Evolutionary conservation across 2,329 filamentous ascomycete species (phyloP).

Genomic region (Cercospora nicotianae): DNA sequence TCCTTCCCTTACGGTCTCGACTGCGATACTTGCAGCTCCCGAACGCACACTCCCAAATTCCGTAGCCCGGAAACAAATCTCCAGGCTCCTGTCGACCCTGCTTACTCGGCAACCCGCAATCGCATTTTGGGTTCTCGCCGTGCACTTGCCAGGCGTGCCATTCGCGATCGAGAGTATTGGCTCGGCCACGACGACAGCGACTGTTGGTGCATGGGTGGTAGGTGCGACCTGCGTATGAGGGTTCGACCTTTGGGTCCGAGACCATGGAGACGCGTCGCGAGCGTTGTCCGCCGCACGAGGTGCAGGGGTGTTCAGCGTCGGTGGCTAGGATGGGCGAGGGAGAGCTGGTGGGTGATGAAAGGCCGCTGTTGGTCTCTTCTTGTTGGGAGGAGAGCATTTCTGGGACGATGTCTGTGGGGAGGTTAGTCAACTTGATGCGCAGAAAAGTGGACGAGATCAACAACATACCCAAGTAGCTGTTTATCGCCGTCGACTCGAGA

Average conservation of each 20-base stretch:
- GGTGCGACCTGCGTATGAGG: constrained; percentile 14
- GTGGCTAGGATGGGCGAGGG: constrained; percentile 5
- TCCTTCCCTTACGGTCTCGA: constrained; percentile 25
- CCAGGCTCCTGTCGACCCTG: not conserved
- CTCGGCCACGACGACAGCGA: constrained; percentile 19
- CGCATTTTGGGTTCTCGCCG: constrained; percentile 24
- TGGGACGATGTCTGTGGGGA: constrained; percentile 17
- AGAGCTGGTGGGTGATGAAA: constrained; percentile 4
- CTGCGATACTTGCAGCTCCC: constrained; percentile 25
- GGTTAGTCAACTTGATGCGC: not conserved
- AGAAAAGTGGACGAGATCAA: not conserved
- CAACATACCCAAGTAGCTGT: constrained; percentile 10
- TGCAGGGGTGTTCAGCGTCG: constrained; percentile 24
- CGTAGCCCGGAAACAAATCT: constrained; percentile 23
- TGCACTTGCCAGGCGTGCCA: constrained; percentile 24
- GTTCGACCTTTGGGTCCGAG: constrained; percentile 14
- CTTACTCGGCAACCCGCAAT: constrained; percentile 25
- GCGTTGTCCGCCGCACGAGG: constrained; percentile 19
- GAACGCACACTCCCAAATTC: constrained; percentile 26
- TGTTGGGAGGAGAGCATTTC: constrained; percentile 15
- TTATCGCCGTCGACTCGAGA: constrained; percentile 11
- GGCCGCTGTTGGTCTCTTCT: constrained; percentile 1
- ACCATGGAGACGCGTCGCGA: constrained; percentile 19
- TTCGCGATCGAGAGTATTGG: constrained; percentile 15
- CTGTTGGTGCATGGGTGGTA: constrained; percentile 25